A percentile compares a stretch with the other conserved stretches of the same genome.
phyloP scores from a whole-genome alignment of 208 protist genomes.

The Tritrichomonas foetus region DNA sequence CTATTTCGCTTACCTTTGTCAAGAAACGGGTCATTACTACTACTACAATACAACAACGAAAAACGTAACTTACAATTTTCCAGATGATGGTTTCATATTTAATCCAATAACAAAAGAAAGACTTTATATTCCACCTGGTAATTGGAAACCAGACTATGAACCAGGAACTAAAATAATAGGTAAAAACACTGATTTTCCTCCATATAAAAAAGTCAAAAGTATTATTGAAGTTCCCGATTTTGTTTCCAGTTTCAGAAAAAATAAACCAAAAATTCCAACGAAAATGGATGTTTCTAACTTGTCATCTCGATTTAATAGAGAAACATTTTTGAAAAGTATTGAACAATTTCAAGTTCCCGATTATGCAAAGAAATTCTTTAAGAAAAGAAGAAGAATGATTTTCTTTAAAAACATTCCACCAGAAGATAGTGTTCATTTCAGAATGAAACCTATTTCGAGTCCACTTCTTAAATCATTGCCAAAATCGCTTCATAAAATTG shows the following conservation, averaged over 20 bases:
- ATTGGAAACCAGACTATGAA: no score
- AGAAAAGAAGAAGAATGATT: neutral
- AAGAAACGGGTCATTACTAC: no score
- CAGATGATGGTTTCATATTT: neutral
- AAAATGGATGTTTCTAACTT: no score
- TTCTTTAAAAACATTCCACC: neutral
- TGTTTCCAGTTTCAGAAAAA: no score
- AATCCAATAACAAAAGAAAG: neutral
- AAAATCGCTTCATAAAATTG: neutral
- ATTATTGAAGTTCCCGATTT: no score
- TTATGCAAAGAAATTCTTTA: neutral
- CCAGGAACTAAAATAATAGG: no score
- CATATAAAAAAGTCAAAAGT: no score
- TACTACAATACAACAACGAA: neutral
- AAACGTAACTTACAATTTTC: neutral
- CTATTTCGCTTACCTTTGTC: no score
- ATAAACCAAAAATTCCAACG: no score
- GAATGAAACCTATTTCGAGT: neutral
- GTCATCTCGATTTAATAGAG: no score
- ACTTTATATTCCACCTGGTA: neutral
- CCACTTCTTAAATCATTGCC: neutral
- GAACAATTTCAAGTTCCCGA: neutral
- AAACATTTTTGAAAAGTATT: neutral
- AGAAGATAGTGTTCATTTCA: neutral
- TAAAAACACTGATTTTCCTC: no score